Evolutionary conservation across 2,329 filamentous ascomycete genomes (phyloP), one percentile per base, ranked within the genome.

Genomic region (Ophiostoma tasmaniense): DNA sequence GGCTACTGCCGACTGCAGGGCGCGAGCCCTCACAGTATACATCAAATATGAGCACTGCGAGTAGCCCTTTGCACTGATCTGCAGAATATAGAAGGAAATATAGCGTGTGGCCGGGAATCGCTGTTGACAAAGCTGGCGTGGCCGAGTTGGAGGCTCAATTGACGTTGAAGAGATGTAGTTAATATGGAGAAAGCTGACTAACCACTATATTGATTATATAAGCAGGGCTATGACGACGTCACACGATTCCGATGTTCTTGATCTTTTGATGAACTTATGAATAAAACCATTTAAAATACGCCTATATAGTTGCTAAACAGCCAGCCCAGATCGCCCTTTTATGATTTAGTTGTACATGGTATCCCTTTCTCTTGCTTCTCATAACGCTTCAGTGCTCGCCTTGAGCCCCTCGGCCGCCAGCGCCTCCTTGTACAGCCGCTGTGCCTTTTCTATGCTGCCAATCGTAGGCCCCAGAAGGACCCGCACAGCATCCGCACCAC

Each of bases 391-490:
- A 0, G 70, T 71, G 59, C 70, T 73, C 17, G 70, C 66, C 66
- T 68, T 71, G 7, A 74, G 59, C 0, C 73, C 73, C 59, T 74
- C 73, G 20, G 72, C 72, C 1, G 70, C 71, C 66, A 74, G 52
- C 2, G 73, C 73, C 22, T 71, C 71, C 64, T 71, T 69, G 59
- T 74, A 74, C 14, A 72, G 66, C 39, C 50, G 59, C 72, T 87
- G 82, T 6, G 93, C 93, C 73, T 85, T 86, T 70, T 87, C 83
- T 71, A 97, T 79, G 14, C 92, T 89, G 73, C 85, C 83, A 13
- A 90, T 81, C 4, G 91, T 90, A 4, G 92, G 91, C 69, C 86
- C 86, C 77, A 97, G 87, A 74, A 98, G 83, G 73, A 89, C 87
- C 73, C 88, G 83, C 3, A 97, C 92, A 2, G 89, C 90, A 72